These are phyloP conservation scores for Cyberlindnera nakhonratchasimensis DNA, from an alignment of 805 yeast genomes.

Conservation along the genomic window DNA sequence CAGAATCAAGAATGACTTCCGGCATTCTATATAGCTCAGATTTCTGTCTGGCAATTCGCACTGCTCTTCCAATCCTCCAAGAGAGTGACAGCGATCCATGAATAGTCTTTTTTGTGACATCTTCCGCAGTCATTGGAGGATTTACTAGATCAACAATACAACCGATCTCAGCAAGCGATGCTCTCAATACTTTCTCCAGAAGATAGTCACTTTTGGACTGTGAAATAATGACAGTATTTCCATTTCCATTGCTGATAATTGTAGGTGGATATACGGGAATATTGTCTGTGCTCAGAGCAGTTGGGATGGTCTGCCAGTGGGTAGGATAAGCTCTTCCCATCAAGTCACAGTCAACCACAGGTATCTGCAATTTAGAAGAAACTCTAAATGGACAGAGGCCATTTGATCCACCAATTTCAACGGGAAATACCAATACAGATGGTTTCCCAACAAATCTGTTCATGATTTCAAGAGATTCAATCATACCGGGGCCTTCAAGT, in stretches of 20 bases:
- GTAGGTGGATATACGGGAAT: constrained; percentile 27
- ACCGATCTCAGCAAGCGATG: constrained; percentile 42
- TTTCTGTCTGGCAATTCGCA: constrained; percentile 34
- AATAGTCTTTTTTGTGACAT: constrained; percentile 29
- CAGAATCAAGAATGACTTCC: constrained; percentile 35
- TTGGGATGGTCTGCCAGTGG: constrained; percentile 35
- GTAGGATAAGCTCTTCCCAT: constrained; percentile 51
- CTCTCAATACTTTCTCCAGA: constrained; percentile 39
- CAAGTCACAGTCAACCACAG: constrained; percentile 39
- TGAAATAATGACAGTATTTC: constrained; percentile 35
- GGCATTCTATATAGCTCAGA: constrained; percentile 36
- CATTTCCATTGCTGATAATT: constrained; percentile 40
- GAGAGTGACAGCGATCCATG: constrained; percentile 36
- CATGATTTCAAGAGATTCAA: constrained; percentile 27
- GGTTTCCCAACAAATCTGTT: constrained; percentile 28
- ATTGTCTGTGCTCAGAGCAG: constrained; percentile 20
- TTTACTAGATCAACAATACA: constrained; percentile 33
- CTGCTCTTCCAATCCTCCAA: constrained; percentile 47
- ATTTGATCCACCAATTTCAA: constrained; percentile 45
- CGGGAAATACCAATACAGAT: constrained; percentile 36
- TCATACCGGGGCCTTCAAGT: constrained; percentile 34
- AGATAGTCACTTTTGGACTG: constrained; percentile 31
- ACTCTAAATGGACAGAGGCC: constrained; percentile 33
- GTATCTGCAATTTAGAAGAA: constrained; percentile 25
- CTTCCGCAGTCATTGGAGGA: constrained; percentile 31